phyloP scores from a whole-genome alignment of 768 basidiomycete species.

The Pleurotus cornucopiae region DNA sequence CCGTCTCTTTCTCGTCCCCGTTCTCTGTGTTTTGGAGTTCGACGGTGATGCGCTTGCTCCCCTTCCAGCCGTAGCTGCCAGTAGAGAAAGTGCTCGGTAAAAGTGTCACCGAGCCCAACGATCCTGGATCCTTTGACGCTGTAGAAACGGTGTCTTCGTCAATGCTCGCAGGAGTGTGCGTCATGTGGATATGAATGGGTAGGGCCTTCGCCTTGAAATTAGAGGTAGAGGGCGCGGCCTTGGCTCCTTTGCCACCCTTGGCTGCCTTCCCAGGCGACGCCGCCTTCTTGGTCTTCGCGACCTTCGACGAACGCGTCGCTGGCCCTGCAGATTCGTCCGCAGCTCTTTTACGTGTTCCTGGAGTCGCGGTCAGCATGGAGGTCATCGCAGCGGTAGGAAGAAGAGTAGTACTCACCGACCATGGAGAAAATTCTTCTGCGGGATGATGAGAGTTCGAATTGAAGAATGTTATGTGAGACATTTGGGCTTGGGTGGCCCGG shows the following conservation, averaged over 20 bases:
- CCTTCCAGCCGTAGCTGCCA: constrained; percentile 86
- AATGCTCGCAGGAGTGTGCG: constrained; percentile 55
- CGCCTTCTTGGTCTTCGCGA: constrained; percentile 41
- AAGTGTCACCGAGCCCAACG: constrained; percentile 53
- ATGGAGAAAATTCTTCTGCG: neutral
- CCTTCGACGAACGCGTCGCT: constrained; percentile 45
- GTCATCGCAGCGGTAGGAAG: neutral
- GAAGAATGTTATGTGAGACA: constrained; percentile 1
- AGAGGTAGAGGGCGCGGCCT: constrained; percentile 44
- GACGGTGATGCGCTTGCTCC: constrained; percentile 59
- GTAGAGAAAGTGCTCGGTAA: constrained; percentile 60
- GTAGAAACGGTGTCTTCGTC: constrained; percentile 29
- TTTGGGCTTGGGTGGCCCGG: neutral
- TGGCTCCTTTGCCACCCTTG: constrained; percentile 34
- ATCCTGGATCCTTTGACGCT: constrained; percentile 50
- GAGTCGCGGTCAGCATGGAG: neutral
- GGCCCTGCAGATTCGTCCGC: constrained; percentile 29
- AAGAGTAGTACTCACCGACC: neutral
- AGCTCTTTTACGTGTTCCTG: constrained; percentile 32
- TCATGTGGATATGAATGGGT: constrained; percentile 65
- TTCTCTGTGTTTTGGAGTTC: constrained; percentile 52
- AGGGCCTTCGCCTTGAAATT: constrained; percentile 62
- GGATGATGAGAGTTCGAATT: neutral
- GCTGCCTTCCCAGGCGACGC: constrained; percentile 28
- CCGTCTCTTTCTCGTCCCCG: constrained; percentile 54